Conservation (phyloP, 306 rosid species). For the Ziziphus jujuba region DNA sequence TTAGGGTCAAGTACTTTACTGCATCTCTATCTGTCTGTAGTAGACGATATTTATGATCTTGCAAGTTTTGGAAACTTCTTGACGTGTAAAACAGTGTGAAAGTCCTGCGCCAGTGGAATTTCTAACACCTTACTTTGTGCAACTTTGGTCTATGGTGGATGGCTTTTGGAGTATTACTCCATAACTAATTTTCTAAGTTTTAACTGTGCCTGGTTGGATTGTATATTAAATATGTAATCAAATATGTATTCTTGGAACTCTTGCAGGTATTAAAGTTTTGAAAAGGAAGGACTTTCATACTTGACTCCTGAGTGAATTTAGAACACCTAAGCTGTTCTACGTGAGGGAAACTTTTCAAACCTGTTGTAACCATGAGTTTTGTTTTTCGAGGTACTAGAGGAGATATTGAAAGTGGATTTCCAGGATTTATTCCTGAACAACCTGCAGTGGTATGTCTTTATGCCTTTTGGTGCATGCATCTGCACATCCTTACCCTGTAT, state of each 20-base stretch:
- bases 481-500: neutral
- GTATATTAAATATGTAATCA: neutral
- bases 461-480: neutral
- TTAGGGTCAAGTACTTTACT: neutral
- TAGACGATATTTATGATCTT: neutral
- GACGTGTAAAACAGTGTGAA: neutral
- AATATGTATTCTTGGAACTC: neutral
- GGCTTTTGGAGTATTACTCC: neutral
- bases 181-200: neutral
- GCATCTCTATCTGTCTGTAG: neutral
- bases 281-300: neutral
- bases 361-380: conserved; percentile 52
- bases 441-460: conserved; percentile 38
- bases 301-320: conserved; percentile 5
- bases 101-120: neutral
- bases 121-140: conserved; percentile 1
- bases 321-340: neutral
- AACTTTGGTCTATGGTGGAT: neutral
- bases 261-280: conserved; percentile 6
- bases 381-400: conserved; percentile 67
- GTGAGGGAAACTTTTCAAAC: neutral
- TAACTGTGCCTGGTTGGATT: neutral
- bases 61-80: neutral
- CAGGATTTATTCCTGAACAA: conserved; percentile 53
- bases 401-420: conserved; percentile 70